These are phyloP conservation scores for Pseudoturritis turrita DNA, from an alignment of 345 rosid genomes.

Conservation along the genomic window DNA sequence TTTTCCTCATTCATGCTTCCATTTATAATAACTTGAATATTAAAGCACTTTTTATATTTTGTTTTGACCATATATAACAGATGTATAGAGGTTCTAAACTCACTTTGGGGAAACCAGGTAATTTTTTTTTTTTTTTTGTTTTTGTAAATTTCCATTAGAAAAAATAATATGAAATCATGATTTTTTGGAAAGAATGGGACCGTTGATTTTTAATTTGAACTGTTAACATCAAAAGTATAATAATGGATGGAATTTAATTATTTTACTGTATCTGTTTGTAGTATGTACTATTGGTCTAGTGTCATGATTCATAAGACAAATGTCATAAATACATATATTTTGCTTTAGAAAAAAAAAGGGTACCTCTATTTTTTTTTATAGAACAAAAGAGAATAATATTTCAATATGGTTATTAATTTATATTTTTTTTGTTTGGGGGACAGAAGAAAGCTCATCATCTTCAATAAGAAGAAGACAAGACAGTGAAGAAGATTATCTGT, in stretches of 20 bases:
- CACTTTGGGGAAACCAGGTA: conserved; percentile 70
- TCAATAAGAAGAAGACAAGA: conserved; percentile 39
- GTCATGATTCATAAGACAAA: conserved; percentile 34
- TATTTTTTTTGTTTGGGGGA: not conserved
- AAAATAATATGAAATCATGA: not conserved
- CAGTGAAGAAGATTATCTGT: conserved; percentile 28
- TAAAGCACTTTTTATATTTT: not conserved
- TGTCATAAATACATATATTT: conserved; percentile 26
- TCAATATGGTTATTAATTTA: not conserved
- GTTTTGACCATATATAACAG: conserved; percentile 35
- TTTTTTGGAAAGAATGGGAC: conserved; percentile 15
- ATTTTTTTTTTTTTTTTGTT: conserved; percentile 23
- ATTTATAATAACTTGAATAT: not conserved
- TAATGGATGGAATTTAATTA: conserved; percentile 28
- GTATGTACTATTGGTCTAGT: conserved; percentile 33
- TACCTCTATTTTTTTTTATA: not conserved
- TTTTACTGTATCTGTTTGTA: conserved; percentile 30
- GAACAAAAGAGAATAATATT: conserved; percentile 4
- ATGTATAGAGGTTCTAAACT: conserved; percentile 93
- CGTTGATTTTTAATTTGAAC: conserved; percentile 21
- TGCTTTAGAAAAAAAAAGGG: not conserved
- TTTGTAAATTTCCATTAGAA: not conserved
- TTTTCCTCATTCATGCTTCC: not conserved
- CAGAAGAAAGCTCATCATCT: conserved; percentile 31
- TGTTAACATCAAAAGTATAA: conserved; percentile 28